These are phyloP conservation scores for Chaetomiaceae sp. DNA, from an alignment of 2,329 filamentous ascomycete genomes.

Conservation along the genomic window DNA sequence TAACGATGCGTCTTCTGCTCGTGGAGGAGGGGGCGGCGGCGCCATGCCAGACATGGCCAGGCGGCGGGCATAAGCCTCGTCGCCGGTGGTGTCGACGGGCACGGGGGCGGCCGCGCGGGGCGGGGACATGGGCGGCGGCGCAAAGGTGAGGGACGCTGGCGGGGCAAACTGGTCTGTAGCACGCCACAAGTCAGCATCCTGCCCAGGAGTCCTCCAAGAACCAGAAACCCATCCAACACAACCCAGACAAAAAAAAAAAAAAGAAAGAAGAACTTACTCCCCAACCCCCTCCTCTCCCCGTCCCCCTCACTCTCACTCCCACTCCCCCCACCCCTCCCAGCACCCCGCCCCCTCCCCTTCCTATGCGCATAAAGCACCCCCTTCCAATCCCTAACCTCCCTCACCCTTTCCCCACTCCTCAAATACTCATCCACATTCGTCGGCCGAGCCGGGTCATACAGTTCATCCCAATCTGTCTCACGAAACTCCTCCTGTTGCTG, in stretches of 20 bases:
- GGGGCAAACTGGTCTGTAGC: conserved; percentile 55
- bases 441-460: conserved; percentile 79
- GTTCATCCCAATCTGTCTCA: conserved; percentile 81
- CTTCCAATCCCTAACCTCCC: conserved; percentile 82
- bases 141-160: conserved; percentile 51
- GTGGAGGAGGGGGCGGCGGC: conserved; percentile 31
- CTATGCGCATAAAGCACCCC: conserved; percentile 70
- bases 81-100: conserved; percentile 57
- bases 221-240: too few species aligned
- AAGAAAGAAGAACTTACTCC: conserved; percentile 34
- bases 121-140: conserved; percentile 49
- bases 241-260: neutral
- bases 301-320: conserved; percentile 37
- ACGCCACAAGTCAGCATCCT: neutral
- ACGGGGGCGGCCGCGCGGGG: conserved; percentile 38
- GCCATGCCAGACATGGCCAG: conserved; percentile 49
- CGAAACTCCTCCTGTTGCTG: conserved; percentile 53
- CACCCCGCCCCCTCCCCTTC: conserved; percentile 32
- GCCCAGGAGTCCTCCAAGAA: too few species aligned
- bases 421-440: conserved; percentile 83
- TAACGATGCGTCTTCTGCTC: conserved; percentile 32
- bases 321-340: conserved; percentile 34
- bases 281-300: conserved; percentile 26
- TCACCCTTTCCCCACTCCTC: conserved; percentile 75
- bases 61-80: conserved; percentile 64